These are phyloP conservation scores for Pleomassaria siparia DNA, from an alignment of 2,329 filamentous ascomycete species.

Conservation along the genomic window DNA sequence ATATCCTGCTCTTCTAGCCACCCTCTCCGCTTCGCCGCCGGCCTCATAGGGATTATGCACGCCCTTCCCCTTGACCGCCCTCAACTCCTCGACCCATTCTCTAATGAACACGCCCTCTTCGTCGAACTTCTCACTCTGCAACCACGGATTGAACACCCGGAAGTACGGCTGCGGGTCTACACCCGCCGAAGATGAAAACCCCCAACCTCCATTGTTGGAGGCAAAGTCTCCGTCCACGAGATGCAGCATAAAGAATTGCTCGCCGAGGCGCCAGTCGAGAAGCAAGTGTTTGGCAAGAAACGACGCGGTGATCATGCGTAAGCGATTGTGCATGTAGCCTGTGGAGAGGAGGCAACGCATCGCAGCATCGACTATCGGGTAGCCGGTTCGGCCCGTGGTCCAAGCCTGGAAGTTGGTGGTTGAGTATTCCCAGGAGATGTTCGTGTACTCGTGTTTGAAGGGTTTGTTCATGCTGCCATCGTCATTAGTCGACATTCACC, in stretches of 20 bases:
- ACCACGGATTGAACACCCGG: constrained; percentile 81
- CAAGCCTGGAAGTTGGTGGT: constrained; percentile 66
- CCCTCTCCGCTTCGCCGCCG: constrained; percentile 53
- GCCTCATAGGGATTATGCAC: constrained; percentile 75
- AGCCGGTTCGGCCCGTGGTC: constrained; percentile 50
- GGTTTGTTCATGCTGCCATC: constrained; percentile 72
- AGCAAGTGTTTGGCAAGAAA: constrained; percentile 54
- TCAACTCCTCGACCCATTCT: constrained; percentile 78
- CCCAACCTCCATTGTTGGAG: constrained; percentile 65
- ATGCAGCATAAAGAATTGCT: constrained; percentile 54
- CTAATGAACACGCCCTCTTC: constrained; percentile 76
- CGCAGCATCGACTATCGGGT: constrained; percentile 53
- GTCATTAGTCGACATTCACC: constrained; percentile 16
- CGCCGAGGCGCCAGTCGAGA: constrained; percentile 54
- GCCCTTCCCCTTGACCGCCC: constrained; percentile 62
- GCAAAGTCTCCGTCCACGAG: constrained; percentile 52
- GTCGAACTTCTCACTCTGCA: constrained; percentile 88
- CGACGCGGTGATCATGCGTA: constrained; percentile 54
- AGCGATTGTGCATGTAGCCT: constrained; percentile 56
- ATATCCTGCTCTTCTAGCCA: constrained; percentile 69
- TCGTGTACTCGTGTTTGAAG: constrained; percentile 81
- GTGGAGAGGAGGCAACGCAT: constrained; percentile 54
- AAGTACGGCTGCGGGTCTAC: constrained; percentile 91
- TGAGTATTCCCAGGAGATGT: constrained; percentile 72
- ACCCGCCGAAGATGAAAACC: constrained; percentile 66